These are phyloP conservation scores for Thermothelomyces thermophilus DNA, from an alignment of 2,329 filamentous ascomycete genomes.

Conservation along the genomic window DNA sequence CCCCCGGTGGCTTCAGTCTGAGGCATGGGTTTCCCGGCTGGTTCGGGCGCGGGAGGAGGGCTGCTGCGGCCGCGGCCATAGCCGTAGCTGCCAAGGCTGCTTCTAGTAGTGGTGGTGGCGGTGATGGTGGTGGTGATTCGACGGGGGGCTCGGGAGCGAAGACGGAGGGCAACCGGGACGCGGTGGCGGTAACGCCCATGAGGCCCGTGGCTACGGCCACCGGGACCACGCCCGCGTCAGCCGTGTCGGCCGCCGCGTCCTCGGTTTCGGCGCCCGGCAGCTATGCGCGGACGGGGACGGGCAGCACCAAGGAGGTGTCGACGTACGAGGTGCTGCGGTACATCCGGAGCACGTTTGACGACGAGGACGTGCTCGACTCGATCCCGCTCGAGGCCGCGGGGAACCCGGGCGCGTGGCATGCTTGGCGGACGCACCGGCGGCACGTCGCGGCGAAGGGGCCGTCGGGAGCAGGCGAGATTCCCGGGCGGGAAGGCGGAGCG, in stretches of 20 bases:
- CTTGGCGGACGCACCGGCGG: slow-evolving; percentile 70
- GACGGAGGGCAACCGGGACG: not conserved
- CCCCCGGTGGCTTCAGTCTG: slow-evolving; percentile 84
- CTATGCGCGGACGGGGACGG: slow-evolving; percentile 38
- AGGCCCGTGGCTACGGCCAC: slow-evolving; percentile 13
- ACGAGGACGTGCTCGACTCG: slow-evolving; percentile 68
- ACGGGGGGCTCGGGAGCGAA: not conserved
- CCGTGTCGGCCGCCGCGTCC: slow-evolving; percentile 3
- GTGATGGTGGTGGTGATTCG: not conserved
- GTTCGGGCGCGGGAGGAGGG: slow-evolving; percentile 59
- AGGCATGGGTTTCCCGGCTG: slow-evolving; percentile 85
- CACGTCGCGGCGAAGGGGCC: slow-evolving; percentile 25
- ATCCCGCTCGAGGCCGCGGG: slow-evolving; percentile 76
- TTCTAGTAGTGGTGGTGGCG: slow-evolving; percentile 23
- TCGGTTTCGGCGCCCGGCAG: slow-evolving; percentile 27
- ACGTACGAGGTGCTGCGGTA: slow-evolving; percentile 70
- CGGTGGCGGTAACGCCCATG: slow-evolving; percentile 3
- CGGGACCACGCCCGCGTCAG: slow-evolving; percentile 8
- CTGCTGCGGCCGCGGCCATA: slow-evolving; percentile 31
- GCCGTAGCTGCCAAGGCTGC: slow-evolving; percentile 29
- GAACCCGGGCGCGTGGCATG: slow-evolving; percentile 89
- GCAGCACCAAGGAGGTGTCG: slow-evolving; percentile 33
- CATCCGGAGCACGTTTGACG: slow-evolving; percentile 73
- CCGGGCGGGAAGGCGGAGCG: not conserved
- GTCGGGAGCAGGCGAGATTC: not conserved